Conservation (phyloP, 2,329 filamentous ascomycete species). For the Fusarium sambucinum region DNA sequence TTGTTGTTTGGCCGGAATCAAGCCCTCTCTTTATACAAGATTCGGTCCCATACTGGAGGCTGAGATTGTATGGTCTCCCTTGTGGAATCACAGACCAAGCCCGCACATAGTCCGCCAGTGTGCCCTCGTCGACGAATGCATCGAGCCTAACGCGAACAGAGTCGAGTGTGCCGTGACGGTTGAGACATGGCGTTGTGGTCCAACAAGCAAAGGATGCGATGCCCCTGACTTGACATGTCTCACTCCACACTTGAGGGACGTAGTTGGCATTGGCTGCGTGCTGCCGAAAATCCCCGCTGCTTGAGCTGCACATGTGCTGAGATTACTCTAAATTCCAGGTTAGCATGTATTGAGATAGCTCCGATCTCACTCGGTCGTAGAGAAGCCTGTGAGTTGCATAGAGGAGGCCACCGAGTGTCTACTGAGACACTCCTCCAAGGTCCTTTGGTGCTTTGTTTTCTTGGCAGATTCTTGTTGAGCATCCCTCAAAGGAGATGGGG, state of each 20-base stretch:
- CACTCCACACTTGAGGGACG: slow-evolving; percentile 22
- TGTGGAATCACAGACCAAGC: slow-evolving; percentile 20
- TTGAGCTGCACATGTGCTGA: slow-evolving; percentile 15
- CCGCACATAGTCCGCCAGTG: slow-evolving; percentile 12
- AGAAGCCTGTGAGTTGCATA: neutral
- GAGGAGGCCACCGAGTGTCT: slow-evolving; percentile 5
- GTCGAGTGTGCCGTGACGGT: slow-evolving; percentile 17
- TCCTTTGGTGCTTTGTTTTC: neutral
- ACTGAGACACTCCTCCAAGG: slow-evolving; percentile 30
- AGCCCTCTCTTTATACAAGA: slow-evolving; percentile 49
- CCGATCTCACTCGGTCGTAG: slow-evolving; percentile 1
- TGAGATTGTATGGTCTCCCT: slow-evolving; percentile 25
- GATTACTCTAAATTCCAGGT: slow-evolving; percentile 45
- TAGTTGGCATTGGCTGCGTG: slow-evolving; percentile 7
- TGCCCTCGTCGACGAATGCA: slow-evolving; percentile 39
- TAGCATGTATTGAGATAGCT: neutral
- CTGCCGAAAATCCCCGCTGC: slow-evolving; percentile 28
- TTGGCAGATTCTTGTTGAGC: slow-evolving; percentile 9
- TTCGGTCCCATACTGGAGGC: slow-evolving; percentile 8
- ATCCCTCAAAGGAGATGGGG: slow-evolving; percentile 30
- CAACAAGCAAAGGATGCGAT: slow-evolving; percentile 41
- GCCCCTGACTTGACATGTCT: slow-evolving; percentile 44
- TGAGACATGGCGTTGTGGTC: slow-evolving; percentile 45
- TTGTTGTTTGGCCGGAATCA: slow-evolving; percentile 31
- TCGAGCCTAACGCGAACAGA: slow-evolving; percentile 8